phyloP scores from a whole-genome alignment of 1,139 yeast species.

The Nadsonia commutata region DNA sequence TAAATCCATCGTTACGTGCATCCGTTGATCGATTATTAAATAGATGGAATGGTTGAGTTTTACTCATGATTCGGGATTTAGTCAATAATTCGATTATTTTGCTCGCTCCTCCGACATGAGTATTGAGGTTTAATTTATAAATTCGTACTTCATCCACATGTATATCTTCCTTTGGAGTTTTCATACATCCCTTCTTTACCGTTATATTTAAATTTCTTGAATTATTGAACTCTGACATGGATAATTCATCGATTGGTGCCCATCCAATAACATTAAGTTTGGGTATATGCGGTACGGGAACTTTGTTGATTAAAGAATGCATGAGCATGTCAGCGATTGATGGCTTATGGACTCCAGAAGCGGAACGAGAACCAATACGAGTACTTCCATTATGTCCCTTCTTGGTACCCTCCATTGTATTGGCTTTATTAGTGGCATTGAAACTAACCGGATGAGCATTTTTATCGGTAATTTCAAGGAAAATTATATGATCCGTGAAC shows the following conservation, averaged over 20 bases:
- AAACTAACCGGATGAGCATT: constrained; percentile 35
- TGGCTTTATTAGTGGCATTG: constrained; percentile 79
- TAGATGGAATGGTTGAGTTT: constrained; percentile 74
- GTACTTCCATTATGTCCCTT: constrained; percentile 27
- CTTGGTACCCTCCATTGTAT: constrained; percentile 73
- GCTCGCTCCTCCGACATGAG: constrained; percentile 1
- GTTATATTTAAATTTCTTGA: constrained; percentile 11
- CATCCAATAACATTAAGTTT: constrained; percentile 52
- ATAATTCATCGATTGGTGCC: constrained; percentile 43
- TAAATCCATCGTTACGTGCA: constrained; percentile 1
- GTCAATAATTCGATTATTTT: constrained; percentile 51
- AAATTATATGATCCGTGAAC: constrained; percentile 65
- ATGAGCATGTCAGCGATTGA: constrained; percentile 66
- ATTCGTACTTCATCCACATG: constrained; percentile 6
- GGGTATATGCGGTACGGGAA: constrained; percentile 62
- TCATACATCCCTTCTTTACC: constrained; percentile 2
- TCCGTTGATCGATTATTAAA: constrained; percentile 31
- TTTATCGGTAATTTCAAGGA: constrained; percentile 31
- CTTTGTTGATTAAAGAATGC: constrained; percentile 81
- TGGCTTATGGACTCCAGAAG: constrained; percentile 35
- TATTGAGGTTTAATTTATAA: background rate
- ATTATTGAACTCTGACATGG: constrained; percentile 17
- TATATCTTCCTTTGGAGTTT: background rate
- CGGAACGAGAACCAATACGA: constrained; percentile 6
- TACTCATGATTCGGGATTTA: constrained; percentile 66